Evolutionary conservation across 768 basidiomycete species (phyloP).

Genomic region (Pleurotus eryngii): DNA sequence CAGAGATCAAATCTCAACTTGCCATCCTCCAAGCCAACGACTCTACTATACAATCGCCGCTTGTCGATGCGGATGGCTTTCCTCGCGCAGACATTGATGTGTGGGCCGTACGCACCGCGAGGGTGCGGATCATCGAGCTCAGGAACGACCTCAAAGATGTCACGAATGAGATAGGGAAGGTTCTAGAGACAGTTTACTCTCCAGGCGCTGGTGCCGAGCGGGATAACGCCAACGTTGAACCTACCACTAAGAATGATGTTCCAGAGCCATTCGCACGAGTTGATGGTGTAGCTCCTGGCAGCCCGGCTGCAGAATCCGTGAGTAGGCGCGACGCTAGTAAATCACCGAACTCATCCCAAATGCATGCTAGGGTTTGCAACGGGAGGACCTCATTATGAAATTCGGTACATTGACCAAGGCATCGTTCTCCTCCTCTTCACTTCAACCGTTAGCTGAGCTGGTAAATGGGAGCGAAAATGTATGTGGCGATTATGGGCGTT

Average conservation of each 20-base stretch:
- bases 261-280: slow-evolving; percentile 71
- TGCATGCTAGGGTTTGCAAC: slow-evolving; percentile 67
- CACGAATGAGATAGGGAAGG: slow-evolving; percentile 63
- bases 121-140: slow-evolving; percentile 75
- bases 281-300: slow-evolving; percentile 72
- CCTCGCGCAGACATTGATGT: slow-evolving; percentile 86
- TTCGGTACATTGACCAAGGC: slow-evolving; percentile 62
- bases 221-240: neutral
- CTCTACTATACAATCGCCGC: slow-evolving; percentile 64
- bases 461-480: slow-evolving; percentile 81
- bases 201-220: slow-evolving; percentile 11
- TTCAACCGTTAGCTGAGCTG: slow-evolving; percentile 70
- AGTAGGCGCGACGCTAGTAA: slow-evolving; percentile 4
- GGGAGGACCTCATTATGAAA: slow-evolving; percentile 68
- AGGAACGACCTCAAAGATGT: slow-evolving; percentile 72
- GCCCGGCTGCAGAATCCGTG: slow-evolving; percentile 84
- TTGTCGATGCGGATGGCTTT: slow-evolving; percentile 87
- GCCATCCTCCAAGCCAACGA: slow-evolving; percentile 62
- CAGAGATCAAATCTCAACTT: slow-evolving; percentile 60
- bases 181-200: slow-evolving; percentile 64
- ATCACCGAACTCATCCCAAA: slow-evolving; percentile 1
- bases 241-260: slow-evolving; percentile 6
- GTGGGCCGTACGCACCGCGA: slow-evolving; percentile 70
- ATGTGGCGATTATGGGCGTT: slow-evolving; percentile 19
- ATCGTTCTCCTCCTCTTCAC: slow-evolving; percentile 48